Base-by-base conservation (phyloP, 257 asterid species). In the Gynochthodes officinalis region DNA sequence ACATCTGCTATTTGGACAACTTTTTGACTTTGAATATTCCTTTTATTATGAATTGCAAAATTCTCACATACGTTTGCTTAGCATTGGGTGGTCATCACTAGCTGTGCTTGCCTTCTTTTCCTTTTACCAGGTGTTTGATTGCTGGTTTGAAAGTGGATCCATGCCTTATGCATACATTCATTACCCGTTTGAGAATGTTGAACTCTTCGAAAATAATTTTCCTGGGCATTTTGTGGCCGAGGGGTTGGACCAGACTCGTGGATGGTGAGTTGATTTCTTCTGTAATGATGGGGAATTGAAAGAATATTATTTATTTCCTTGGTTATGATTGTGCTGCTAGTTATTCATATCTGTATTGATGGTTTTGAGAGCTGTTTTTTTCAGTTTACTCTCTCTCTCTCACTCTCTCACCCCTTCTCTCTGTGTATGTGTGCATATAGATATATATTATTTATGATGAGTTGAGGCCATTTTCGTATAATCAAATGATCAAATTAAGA, bases 61-160 rank as follows among this genome's bases (percentile, higher is more conserved):
- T 4, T 18, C 33, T 53, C 8, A 12, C 23, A 5, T 35, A 0
- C 67, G 21, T 32, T 50, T 21, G 28, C 33, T 52, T 35, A 32
- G 4, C 16, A 35, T 69, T 33, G 7, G 35, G 64, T 53, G 23
- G 12, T 16, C n/a, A 5, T 37, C 49, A 21, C 32, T 23, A 14
- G 9, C 3, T 3, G 48, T 33, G 27, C 66, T 66, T n/a, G n/a
- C 18, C 4, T 18, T 33, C 4, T 75, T 16, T 64, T 40, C 63
- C 28, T 76, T 8, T 14, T 39, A 40, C 59, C 73, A 83, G 87
- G 87, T 95, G 37, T 95, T 95, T 53, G 99, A 95, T 76, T 95
- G 99, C 84, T 95, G 99, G 99, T 95, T 95, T 75, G 99, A 95
- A 87, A 95, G 99, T 82, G 99, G 98, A 37, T 95, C 99, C 67